Percentiles rank a stretch among this genome's conserved stretches.
phyloP scores from a whole-genome alignment of 1,284 basidiomycete species.

The Sparassis latifolia region DNA sequence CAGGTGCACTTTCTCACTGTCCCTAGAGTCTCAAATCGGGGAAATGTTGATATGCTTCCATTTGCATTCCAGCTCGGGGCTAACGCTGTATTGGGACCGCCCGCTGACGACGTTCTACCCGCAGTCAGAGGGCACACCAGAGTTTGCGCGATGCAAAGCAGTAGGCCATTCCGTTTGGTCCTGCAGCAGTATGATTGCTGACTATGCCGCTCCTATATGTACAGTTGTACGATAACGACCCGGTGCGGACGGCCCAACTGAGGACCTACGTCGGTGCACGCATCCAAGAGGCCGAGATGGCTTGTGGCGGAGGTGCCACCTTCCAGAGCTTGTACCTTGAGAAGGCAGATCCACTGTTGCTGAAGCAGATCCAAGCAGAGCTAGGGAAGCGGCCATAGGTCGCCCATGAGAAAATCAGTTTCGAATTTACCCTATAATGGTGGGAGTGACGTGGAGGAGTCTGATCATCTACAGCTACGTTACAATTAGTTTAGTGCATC shows the following conservation, averaged over 20 bases:
- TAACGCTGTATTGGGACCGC: conserved; percentile 64
- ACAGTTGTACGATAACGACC: conserved; percentile 64
- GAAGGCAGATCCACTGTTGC: conserved; percentile 62
- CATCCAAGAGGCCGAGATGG: conserved; percentile 54
- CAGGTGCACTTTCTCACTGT: conserved; percentile 22
- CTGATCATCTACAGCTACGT: too few relatives aligned
- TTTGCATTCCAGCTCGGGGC: conserved; percentile 7
- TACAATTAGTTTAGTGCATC: too few relatives aligned
- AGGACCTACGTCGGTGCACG: conserved; percentile 49
- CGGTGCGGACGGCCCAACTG: conserved; percentile 57
- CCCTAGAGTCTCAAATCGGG: too few relatives aligned
- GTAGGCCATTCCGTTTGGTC: conserved; percentile 32
- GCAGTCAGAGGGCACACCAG: conserved; percentile 55
- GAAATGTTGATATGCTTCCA: background rate
- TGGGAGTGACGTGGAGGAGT: too few relatives aligned
- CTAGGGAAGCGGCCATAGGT: conserved; percentile 1
- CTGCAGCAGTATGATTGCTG: too few relatives aligned
- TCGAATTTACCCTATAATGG: too few relatives aligned
- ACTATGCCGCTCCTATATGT: background rate
- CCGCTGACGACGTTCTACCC: conserved; percentile 49
- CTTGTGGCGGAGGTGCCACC: conserved; percentile 44
- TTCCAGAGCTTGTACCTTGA: conserved; percentile 57
- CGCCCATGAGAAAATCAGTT: too few relatives aligned
- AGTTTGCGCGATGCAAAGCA: conserved; percentile 61
- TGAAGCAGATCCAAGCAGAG: conserved; percentile 61